These are phyloP conservation scores for Rhodotorula sp. DNA, from an alignment of 1,284 basidiomycete genomes.

Conservation along the genomic window DNA sequence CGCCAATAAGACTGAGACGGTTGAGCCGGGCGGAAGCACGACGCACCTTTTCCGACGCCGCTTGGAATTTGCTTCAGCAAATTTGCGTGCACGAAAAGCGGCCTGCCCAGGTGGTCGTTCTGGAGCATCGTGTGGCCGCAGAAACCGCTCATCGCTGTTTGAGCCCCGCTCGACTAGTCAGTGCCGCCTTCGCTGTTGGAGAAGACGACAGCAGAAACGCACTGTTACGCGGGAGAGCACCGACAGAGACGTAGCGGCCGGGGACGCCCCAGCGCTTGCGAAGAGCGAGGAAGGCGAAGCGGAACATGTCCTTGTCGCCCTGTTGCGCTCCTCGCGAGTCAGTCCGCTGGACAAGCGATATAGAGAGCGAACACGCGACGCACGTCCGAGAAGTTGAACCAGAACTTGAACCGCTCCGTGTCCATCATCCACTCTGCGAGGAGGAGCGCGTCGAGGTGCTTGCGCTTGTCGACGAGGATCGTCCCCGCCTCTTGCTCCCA, in stretches of 20 bases:
- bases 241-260: constrained; percentile 55
- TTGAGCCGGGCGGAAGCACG: too few species aligned
- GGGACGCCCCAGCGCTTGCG: constrained; percentile 58
- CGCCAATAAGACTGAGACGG: too few species aligned
- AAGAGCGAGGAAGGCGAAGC: constrained; percentile 54
- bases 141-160: constrained; percentile 32
- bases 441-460: constrained; percentile 51
- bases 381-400: constrained; percentile 50
- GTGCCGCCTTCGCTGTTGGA: not conserved
- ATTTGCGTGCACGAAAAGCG: constrained; percentile 51
- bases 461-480: constrained; percentile 56
- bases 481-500: constrained; percentile 57
- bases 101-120: constrained; percentile 53
- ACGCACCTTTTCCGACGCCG: constrained; percentile 24
- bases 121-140: constrained; percentile 54
- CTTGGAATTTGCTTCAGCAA: constrained; percentile 29
- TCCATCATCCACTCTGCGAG: constrained; percentile 55
- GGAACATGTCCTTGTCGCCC: constrained; percentile 58
- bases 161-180: not conserved
- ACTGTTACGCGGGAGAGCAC: constrained; percentile 45
- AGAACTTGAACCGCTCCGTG: constrained; percentile 45
- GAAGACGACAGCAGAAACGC: not conserved
- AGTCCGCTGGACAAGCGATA: not conserved
- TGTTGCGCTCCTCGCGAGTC: not conserved
- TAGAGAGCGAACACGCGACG: not conserved